Conservation (phyloP, 1,284 basidiomycete species). For the Boletus albobrunnescens region DNA sequence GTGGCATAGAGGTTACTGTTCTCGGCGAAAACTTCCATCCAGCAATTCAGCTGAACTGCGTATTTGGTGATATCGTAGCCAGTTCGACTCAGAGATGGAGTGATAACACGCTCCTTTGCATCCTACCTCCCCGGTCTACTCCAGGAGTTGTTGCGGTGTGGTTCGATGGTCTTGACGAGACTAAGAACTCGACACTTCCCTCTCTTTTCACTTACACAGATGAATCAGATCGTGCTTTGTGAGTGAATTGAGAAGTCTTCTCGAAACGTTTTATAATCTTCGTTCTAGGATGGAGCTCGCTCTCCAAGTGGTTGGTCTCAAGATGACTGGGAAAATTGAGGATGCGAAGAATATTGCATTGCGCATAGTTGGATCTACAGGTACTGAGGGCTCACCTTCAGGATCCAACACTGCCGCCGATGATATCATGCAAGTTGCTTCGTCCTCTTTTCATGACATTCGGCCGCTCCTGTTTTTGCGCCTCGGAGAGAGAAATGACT, state of each 20-base stretch:
- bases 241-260: constrained; percentile 35
- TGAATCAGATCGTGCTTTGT: constrained; percentile 84
- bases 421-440: constrained; percentile 53
- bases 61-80: constrained; percentile 84
- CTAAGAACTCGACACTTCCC: constrained; percentile 51
- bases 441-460: constrained; percentile 45
- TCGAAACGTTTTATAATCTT: constrained; percentile 18
- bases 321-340: constrained; percentile 94
- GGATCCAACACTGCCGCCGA: constrained; percentile 28
- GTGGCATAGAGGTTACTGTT: constrained; percentile 93
- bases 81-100: constrained; percentile 89
- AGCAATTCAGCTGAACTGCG: constrained; percentile 64
- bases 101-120: constrained; percentile 89
- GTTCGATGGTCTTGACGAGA: constrained; percentile 69
- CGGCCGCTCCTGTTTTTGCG: constrained; percentile 51
- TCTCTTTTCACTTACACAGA: constrained; percentile 87
- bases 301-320: constrained; percentile 89
- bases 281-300: constrained; percentile 84
- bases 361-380: constrained; percentile 70
- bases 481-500: constrained; percentile 52
- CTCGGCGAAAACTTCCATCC: constrained; percentile 87
- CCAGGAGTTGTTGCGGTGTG: constrained; percentile 91
- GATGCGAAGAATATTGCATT: constrained; percentile 89
- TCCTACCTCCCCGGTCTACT: constrained; percentile 79
- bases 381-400: constrained; percentile 42